Evolutionary conservation across 371 early-diverging fungal genomes (phyloP).

Genomic region (Syncephalis plumigaleata): DNA sequence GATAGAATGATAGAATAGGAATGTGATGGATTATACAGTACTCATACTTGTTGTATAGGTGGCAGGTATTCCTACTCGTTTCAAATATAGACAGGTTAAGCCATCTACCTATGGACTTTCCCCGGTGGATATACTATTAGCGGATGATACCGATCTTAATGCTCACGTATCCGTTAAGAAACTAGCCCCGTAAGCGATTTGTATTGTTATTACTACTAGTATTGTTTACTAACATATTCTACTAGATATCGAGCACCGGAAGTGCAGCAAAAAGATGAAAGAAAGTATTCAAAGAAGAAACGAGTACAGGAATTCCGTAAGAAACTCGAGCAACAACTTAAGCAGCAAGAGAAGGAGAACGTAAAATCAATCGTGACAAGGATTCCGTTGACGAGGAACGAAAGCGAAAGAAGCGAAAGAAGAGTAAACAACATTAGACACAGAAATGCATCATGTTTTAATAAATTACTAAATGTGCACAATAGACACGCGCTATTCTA

Average conservation of each 20-base stretch:
- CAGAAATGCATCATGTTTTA: too few species aligned
- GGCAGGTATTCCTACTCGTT: slow-evolving; percentile 71
- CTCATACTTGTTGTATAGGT: slow-evolving; percentile 14
- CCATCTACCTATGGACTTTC: slow-evolving; percentile 57
- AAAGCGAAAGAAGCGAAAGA: slow-evolving; percentile 11
- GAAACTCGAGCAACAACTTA: slow-evolving; percentile 17
- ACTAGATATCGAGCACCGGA: slow-evolving; percentile 19
- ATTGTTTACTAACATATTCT: slow-evolving; percentile 3
- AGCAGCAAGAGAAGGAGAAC: slow-evolving; percentile 15
- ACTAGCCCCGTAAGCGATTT: slow-evolving; percentile 78
- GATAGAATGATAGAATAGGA: slow-evolving; percentile 1
- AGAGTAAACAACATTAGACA: slow-evolving; percentile 15
- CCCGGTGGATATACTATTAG: slow-evolving; percentile 67
- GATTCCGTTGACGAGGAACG: slow-evolving; percentile 19
- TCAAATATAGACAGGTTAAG: slow-evolving; percentile 74
- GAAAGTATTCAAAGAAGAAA: slow-evolving; percentile 36
- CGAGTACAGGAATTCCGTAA: slow-evolving; percentile 29
- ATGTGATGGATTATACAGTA: background rate
- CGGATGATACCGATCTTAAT: slow-evolving; percentile 80
- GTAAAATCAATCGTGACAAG: too few species aligned
- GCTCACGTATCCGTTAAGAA: slow-evolving; percentile 66
- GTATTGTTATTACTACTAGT: background rate
- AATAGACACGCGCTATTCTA: too few species aligned
- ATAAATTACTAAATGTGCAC: slow-evolving; percentile 2
- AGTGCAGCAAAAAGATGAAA: slow-evolving; percentile 25